phyloP scores from a whole-genome alignment of 2,329 filamentous ascomycete species.

The Colletotrichum filicis region DNA sequence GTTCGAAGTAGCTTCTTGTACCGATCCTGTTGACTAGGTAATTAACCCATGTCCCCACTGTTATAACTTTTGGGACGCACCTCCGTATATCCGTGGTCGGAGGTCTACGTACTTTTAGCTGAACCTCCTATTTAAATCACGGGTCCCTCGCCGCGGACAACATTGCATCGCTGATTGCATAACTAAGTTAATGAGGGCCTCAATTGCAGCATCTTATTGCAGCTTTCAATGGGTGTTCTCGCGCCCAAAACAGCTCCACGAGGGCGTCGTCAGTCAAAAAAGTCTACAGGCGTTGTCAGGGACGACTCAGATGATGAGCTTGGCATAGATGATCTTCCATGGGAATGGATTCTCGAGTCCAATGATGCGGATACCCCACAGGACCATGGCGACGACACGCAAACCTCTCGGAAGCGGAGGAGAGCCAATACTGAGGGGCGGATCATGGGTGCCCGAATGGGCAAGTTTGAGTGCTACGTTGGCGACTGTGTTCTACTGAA shows the following conservation, averaged over 20 bases:
- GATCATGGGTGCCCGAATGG: conserved; percentile 87
- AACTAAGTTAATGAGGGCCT: background rate
- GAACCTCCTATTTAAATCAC: too few species aligned
- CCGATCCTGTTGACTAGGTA: too few species aligned
- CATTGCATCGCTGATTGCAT: too few species aligned
- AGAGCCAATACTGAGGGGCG: background rate
- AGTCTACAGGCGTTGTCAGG: conserved; percentile 66
- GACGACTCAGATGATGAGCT: conserved; percentile 93
- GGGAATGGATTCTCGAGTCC: conserved; percentile 81
- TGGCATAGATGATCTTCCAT: conserved; percentile 75
- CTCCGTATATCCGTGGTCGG: too few species aligned
- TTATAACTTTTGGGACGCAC: too few species aligned
- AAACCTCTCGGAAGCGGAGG: background rate
- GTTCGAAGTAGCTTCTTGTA: too few species aligned
- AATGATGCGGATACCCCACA: conserved; percentile 31
- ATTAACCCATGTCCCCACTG: too few species aligned
- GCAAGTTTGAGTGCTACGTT: conserved; percentile 80
- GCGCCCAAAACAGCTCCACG: background rate
- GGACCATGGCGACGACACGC: background rate
- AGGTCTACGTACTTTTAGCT: too few species aligned
- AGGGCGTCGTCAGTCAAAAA: background rate
- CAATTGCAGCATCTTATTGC: background rate
- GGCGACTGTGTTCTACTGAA: conserved; percentile 90
- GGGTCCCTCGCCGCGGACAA: background rate
- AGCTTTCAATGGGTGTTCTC: background rate